Conservation (phyloP, 345 rosid genomes). For the Aurinia saxatilis region DNA sequence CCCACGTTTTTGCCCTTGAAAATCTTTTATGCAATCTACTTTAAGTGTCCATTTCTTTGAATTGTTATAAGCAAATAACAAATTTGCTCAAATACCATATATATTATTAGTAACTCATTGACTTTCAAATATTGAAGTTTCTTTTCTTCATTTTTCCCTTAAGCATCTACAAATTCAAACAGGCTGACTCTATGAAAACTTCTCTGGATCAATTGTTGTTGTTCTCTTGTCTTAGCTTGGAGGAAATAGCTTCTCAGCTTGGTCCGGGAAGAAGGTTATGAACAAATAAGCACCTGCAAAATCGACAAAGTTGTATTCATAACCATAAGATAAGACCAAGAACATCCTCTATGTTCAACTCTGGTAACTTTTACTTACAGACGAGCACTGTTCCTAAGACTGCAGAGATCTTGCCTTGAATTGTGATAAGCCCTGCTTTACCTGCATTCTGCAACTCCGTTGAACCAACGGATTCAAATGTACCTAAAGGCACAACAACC, state of each 20-base stretch:
- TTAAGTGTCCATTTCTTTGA: slow-evolving; percentile 16
- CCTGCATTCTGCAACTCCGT: slow-evolving; percentile 77
- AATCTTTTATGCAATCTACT: slow-evolving; percentile 1
- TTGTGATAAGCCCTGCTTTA: slow-evolving; percentile 78
- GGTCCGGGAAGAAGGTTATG: slow-evolving; percentile 80
- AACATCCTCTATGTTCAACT: not conserved
- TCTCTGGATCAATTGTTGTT: not conserved
- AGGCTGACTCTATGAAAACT: slow-evolving; percentile 20
- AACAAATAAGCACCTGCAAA: slow-evolving; percentile 81
- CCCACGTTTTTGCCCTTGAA: not conserved
- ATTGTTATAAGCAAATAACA: slow-evolving; percentile 18
- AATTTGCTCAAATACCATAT: slow-evolving; percentile 19
- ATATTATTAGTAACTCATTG: not conserved
- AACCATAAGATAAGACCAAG: not conserved
- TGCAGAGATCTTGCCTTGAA: slow-evolving; percentile 93
- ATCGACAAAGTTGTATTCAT: not conserved
- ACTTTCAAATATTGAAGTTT: not conserved
- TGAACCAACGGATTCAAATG: slow-evolving; percentile 63
- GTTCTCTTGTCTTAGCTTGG: slow-evolving; percentile 30
- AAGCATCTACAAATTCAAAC: slow-evolving; percentile 17
- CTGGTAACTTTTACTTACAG: slow-evolving; percentile 49
- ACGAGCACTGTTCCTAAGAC: slow-evolving; percentile 86
- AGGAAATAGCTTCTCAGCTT: slow-evolving; percentile 76
- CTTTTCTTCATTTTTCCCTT: not conserved
- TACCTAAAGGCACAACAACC: slow-evolving; percentile 39